Conservation (phyloP, 192 early-diverging fungal species). For the Mortierella claussenii region DNA sequence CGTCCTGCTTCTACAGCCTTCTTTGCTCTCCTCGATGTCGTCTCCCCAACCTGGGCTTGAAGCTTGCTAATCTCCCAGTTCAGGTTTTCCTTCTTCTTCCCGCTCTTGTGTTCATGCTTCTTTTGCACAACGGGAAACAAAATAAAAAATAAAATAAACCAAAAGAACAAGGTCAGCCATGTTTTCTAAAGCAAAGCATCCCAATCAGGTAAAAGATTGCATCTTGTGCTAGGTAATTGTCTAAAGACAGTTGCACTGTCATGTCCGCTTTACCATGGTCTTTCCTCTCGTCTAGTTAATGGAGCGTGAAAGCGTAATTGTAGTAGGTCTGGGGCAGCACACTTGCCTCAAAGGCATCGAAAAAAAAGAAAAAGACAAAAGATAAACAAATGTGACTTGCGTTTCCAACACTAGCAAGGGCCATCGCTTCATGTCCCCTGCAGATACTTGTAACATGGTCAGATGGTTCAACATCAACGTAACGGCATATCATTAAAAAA, state of each 20-base stretch:
- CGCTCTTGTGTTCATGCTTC: conserved; percentile 8
- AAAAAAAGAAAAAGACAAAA: conserved; percentile 24
- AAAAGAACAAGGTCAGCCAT: too few species aligned
- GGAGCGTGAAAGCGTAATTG: not conserved
- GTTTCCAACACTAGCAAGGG: too few species aligned
- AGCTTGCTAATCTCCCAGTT: conserved; percentile 50
- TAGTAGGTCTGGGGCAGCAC: not conserved
- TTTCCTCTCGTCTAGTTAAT: conserved; percentile 2
- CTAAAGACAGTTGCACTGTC: too few species aligned
- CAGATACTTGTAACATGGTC: too few species aligned
- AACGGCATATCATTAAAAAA: too few species aligned
- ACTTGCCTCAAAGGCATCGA: not conserved
- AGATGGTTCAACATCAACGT: too few species aligned
- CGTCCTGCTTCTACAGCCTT: conserved; percentile 32
- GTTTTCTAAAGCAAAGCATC: too few species aligned
- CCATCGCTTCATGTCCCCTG: too few species aligned
- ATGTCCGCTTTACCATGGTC: conserved; percentile 12
- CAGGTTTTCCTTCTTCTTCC: conserved; percentile 46
- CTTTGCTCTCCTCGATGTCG: conserved; percentile 36
- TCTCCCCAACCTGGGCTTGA: conserved; percentile 45
- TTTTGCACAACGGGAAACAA: not conserved
- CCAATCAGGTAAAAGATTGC: too few species aligned
- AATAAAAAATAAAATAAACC: not conserved
- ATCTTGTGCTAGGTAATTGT: not conserved
- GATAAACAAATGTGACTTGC: conserved; percentile 19